Percentiles rank a stretch among this genome's conserved stretches.
phyloP scores from a whole-genome alignment of 768 basidiomycete species.

The Chalciporus piperatus region DNA sequence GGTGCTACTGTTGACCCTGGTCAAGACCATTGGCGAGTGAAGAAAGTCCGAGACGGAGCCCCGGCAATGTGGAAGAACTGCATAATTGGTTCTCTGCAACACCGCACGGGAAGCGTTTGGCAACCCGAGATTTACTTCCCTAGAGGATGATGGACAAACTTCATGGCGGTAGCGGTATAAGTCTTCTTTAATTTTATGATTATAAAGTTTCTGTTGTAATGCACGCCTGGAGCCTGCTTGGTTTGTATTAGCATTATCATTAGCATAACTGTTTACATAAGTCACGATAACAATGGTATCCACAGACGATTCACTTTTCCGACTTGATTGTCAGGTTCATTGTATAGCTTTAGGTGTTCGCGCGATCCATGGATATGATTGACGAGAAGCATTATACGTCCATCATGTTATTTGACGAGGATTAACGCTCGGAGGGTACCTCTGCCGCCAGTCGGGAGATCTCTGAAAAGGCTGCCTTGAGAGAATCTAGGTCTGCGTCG shows the following conservation, averaged over 20 bases:
- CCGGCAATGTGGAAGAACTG: conserved; percentile 30
- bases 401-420: neutral
- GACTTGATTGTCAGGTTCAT: too few species aligned
- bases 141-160: conserved; percentile 8
- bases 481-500: conserved; percentile 78
- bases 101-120: conserved; percentile 42
- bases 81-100: conserved; percentile 38
- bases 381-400: neutral
- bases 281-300: neutral
- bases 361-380: neutral
- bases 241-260: conserved; percentile 3
- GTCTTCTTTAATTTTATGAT: conserved; percentile 6
- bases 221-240: conserved; percentile 13
- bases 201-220: conserved; percentile 6
- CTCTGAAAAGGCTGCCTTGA: conserved; percentile 80
- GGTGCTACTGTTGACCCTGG: conserved; percentile 33
- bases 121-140: conserved; percentile 40
- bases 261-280: neutral
- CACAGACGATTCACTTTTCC: neutral
- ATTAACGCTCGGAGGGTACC: conserved; percentile 47
- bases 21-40: conserved; percentile 39
- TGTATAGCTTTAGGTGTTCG: too few species aligned
- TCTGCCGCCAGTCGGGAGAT: conserved; percentile 77
- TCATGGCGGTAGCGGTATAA: conserved; percentile 3
- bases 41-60: conserved; percentile 10